Evolutionary conservation across 2,329 filamentous ascomycete species (phyloP).

Genomic region (Endocalyx cinctus): DNA sequence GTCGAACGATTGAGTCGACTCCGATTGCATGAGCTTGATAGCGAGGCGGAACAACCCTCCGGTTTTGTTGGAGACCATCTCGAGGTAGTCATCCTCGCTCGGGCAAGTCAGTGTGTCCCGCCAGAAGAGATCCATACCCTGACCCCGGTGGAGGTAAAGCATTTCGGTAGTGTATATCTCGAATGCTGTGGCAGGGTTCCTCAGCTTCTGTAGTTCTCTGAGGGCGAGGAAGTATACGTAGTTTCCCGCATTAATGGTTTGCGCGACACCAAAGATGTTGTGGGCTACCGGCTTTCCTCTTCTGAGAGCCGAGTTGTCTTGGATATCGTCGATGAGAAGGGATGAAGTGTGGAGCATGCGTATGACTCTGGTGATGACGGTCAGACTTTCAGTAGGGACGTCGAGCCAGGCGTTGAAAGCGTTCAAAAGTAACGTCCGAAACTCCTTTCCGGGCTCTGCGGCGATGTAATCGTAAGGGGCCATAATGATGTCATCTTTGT

Average conservation of each 20-base stretch:
- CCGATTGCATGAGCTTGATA: conserved; percentile 50
- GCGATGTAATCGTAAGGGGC: too few species aligned
- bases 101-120: conserved; percentile 79
- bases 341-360: conserved; percentile 26
- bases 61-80: conserved; percentile 73
- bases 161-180: conserved; percentile 77
- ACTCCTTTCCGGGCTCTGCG: too few species aligned
- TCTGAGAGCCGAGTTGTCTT: conserved; percentile 30
- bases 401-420: conserved; percentile 26
- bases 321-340: conserved; percentile 34
- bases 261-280: conserved; percentile 28
- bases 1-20: conserved; percentile 56
- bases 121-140: conserved; percentile 92
- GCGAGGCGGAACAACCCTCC: conserved; percentile 13
- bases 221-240: conserved; percentile 25
- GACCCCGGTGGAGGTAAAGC: conserved; percentile 77
- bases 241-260: conserved; percentile 33
- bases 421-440: too few species aligned
- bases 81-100: conserved; percentile 83
- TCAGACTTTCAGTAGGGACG: conserved; percentile 13
- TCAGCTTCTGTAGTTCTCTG: conserved; percentile 59
- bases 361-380: conserved; percentile 21
- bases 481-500: too few species aligned
- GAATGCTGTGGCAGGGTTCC: conserved; percentile 62
- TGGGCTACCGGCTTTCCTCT: conserved; percentile 32